Evolutionary conservation across 768 basidiomycete genomes (phyloP), one percentile per base, ranked within the genome.

Genomic region (Suillus cothurnatus): DNA sequence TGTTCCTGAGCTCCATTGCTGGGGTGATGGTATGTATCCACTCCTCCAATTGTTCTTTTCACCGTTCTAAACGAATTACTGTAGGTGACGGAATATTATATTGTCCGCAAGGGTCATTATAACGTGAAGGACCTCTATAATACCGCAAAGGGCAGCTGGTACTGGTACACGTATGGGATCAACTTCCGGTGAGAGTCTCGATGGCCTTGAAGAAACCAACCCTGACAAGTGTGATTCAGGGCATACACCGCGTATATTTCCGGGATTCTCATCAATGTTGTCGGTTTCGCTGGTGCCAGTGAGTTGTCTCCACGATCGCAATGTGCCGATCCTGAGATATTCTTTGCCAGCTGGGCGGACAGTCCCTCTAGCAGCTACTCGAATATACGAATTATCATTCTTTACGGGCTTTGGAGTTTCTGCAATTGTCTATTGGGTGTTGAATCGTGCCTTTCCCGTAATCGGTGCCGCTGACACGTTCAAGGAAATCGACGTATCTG

Each of bases 231-330:
- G 9, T 59, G 61, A 43, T 41, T 9, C 68, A 87, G 86, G 36
- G 88, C 89, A 14, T 91, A 90, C 67, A 82, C 82, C 0, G 87
- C 88, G 2, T 91, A 92, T 72, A 80, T 90, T 64, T 71, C 87
- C 49, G 92, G 93, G n/a, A 92, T 95, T 66, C 80, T 91, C 8
- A 89, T 94, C 75, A 94, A 94, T 74, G 87, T 92, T 17, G 88
- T 92, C 43, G 93, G 91, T 11, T 94, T 94, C 68, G 88, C 87
- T 14, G 90, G 91, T 61, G 89, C 90, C 23, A 88, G 88, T 85
- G 70, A 67, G 85, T 81, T 23, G 31, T 39, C 63, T 28, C 43
- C 28, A 14, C 26, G 19, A n/a, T 31, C 39, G 6, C 12, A 19
- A 41, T 59, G 39, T 6, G 34, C 19, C 1, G 11, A 31, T 41